Percentiles rank a stretch among this genome's conserved stretches.
These are phyloP conservation scores for Trametes sp. DNA, from an alignment of 1,284 basidiomycete species.

Conservation along the genomic window DNA sequence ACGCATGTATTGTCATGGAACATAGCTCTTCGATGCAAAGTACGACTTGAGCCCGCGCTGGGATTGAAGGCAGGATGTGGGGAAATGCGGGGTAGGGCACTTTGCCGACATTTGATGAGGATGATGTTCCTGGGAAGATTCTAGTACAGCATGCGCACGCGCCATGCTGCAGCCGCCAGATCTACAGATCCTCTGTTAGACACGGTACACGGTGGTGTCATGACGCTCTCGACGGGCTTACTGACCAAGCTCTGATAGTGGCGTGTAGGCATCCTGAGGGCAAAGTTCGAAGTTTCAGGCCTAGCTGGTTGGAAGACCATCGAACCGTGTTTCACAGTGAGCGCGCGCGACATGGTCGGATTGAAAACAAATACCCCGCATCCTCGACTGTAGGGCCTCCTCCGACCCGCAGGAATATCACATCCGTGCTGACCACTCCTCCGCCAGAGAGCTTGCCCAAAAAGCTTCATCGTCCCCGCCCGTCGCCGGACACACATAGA, in stretches of 20 bases:
- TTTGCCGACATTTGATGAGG: neutral
- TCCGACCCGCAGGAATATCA: neutral
- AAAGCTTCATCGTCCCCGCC: neutral
- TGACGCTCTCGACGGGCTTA: too few relatives aligned
- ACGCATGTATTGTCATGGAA: neutral
- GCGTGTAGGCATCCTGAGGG: neutral
- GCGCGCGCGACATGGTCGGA: too few relatives aligned
- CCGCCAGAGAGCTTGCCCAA: neutral
- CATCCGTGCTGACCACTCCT: neutral
- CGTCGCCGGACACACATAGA: neutral
- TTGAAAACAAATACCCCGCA: neutral
- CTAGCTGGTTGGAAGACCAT: too few relatives aligned
- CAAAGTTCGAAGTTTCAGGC: neutral
- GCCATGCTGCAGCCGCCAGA: neutral
- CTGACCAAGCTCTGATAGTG: neutral
- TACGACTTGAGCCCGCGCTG: too few relatives aligned
- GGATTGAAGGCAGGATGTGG: slow-evolving; percentile 5
- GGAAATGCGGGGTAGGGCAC: slow-evolving; percentile 3
- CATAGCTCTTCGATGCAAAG: neutral
- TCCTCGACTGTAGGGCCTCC: neutral
- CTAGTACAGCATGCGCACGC: neutral
- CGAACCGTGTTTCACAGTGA: too few relatives aligned
- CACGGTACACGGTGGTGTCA: too few relatives aligned
- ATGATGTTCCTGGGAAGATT: neutral
- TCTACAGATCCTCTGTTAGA: neutral